These are phyloP conservation scores for Pseudogymnoascus sp. DNA, from an alignment of 2,329 filamentous ascomycete genomes.

Conservation along the genomic window DNA sequence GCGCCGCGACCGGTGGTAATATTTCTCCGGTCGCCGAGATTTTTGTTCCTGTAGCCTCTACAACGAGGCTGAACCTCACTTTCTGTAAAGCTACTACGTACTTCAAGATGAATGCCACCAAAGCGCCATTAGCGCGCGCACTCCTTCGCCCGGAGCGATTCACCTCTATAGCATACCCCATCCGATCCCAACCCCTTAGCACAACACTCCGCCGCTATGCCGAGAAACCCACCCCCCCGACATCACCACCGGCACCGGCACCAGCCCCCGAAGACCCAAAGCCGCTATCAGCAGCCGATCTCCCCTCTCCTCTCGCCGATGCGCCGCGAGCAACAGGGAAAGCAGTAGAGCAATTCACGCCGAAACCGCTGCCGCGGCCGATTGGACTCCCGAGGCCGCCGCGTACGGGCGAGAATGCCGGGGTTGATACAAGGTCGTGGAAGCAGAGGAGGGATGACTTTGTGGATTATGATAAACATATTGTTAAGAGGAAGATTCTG, in stretches of 20 bases:
- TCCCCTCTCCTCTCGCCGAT: conserved; percentile 42
- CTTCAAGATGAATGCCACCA: not conserved
- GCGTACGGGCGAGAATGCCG: conserved; percentile 69
- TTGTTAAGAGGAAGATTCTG: conserved; percentile 67
- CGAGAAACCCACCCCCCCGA: not conserved
- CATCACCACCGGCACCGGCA: conserved; percentile 10
- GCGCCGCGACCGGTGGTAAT: not conserved
- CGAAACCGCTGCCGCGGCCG: conserved; percentile 56
- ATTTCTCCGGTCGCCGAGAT: not conserved
- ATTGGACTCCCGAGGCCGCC: conserved; percentile 76
- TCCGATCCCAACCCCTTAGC: not conserved
- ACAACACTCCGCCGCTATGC: conserved; percentile 3
- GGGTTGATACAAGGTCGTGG: conserved; percentile 58
- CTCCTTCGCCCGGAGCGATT: not conserved
- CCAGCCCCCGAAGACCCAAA: conserved; percentile 10
- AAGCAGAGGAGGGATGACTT: conserved; percentile 69
- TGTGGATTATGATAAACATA: conserved; percentile 75
- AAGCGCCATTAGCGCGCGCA: not conserved
- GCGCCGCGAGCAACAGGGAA: conserved; percentile 53
- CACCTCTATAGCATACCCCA: not conserved
- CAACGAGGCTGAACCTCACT: not conserved
- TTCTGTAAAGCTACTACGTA: not conserved
- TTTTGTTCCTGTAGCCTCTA: not conserved
- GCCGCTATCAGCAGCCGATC: conserved; percentile 15
- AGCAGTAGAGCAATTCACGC: conserved; percentile 45